These are phyloP conservation scores for Citrus mangshanensis DNA, from an alignment of 345 rosid species.

Conservation along the genomic window DNA sequence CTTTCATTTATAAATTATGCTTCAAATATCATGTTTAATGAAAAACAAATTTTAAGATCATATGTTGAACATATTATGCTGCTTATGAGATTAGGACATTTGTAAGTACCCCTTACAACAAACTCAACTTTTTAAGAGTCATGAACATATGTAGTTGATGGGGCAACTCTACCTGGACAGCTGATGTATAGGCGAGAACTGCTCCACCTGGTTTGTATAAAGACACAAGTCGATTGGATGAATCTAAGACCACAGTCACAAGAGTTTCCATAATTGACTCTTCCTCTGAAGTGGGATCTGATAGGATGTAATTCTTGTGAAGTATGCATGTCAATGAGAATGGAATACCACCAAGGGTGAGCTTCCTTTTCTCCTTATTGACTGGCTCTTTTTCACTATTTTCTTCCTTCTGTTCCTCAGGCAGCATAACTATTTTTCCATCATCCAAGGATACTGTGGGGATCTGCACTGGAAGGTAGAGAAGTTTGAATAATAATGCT, in stretches of 20 bases:
- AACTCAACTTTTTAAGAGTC: background rate
- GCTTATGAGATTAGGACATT: background rate
- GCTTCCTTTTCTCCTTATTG: conserved; percentile 73
- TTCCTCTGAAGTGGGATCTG: conserved; percentile 90
- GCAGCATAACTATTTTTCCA: conserved; percentile 59
- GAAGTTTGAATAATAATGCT: conserved; percentile 1
- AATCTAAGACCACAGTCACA: conserved; percentile 68
- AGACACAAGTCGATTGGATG: conserved; percentile 64
- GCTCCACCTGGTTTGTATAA: conserved; percentile 83
- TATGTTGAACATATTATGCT: background rate
- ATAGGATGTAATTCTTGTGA: conserved; percentile 71
- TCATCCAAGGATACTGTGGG: conserved; percentile 77
- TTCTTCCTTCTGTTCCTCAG: conserved; percentile 43
- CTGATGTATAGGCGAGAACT: conserved; percentile 58
- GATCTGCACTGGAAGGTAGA: conserved; percentile 63
- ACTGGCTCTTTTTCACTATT: conserved; percentile 55
- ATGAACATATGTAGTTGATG: background rate
- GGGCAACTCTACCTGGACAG: conserved; percentile 51
- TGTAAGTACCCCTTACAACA: background rate
- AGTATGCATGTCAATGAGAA: conserved; percentile 76
- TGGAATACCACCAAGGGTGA: conserved; percentile 55
- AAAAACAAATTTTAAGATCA: background rate
- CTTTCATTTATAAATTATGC: background rate
- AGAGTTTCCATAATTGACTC: conserved; percentile 82
- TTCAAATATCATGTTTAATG: background rate